Evolutionary conservation across 768 basidiomycete genomes (phyloP), one percentile per base, ranked within the genome.

Genomic region (Lactarius quietus): DNA sequence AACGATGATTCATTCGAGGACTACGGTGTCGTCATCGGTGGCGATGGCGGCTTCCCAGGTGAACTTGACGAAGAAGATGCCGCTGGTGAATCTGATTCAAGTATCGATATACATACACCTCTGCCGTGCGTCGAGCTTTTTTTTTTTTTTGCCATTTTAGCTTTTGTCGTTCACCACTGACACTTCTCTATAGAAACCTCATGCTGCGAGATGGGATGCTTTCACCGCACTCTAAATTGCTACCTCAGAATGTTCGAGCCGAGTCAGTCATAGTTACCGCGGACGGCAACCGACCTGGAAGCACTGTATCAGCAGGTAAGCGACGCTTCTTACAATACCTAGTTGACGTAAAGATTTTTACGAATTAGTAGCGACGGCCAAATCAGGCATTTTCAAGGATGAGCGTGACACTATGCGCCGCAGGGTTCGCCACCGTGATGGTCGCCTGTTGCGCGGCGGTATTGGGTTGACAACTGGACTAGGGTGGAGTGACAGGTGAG

Each of bases 391-490:
- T 29, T 76, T 72, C 71, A 77, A 76, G 66, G 78, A 79, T 62
- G 72, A 73, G 60, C 76, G 76, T 10, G 76, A 79, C 58, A 79
- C 78, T 4, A 68, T 67, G 12, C 66, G 72, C 43, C 71, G 78
- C 14, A 71, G 76, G 12, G 68, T 70, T 17, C 69, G 78, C 14
- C 78, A 80, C 61, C 73, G 78, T 23, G 77, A 79, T 57, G 78
- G 78, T n/a, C 66, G 68, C 48, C 65, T 78, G 5, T 70, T 80
- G 4, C 67, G 74, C 0, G 78, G 74, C 12, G 78, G 78, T 10
- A 72, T 79, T 23, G 78, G 78, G 4, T 71, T 80, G 28, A 80
- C 78, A 9, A 80, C 78, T 14, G 78, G 78, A 1, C 71, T 80
- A 14, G 78, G 78, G 1, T 80, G 78, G 78, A 78, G 78, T 55